These are phyloP conservation scores for Saccharomycopsis babjevae DNA, from an alignment of 805 yeast species.

Conservation along the genomic window DNA sequence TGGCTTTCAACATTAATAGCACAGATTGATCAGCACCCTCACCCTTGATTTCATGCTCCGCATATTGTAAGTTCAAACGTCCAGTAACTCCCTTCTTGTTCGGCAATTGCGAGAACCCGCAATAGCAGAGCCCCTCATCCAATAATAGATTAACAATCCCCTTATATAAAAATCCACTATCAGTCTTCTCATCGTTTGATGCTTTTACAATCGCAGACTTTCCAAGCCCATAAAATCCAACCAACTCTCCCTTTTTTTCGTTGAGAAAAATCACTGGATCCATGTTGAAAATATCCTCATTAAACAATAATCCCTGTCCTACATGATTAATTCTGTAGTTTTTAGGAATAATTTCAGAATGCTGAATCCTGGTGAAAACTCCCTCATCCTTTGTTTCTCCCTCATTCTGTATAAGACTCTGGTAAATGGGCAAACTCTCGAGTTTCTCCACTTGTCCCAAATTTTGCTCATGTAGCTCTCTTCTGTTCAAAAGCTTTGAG, in stretches of 20 bases:
- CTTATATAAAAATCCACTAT: slow-evolving; percentile 67
- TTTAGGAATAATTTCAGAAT: slow-evolving; percentile 41
- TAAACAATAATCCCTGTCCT: slow-evolving; percentile 61
- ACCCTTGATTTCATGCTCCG: slow-evolving; percentile 25
- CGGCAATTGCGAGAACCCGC: slow-evolving; percentile 80
- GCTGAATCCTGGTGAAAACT: neutral
- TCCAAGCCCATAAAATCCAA: slow-evolving; percentile 67
- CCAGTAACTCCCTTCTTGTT: slow-evolving; percentile 87
- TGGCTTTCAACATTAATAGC: slow-evolving; percentile 52
- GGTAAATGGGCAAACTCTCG: neutral
- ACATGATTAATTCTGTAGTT: slow-evolving; percentile 57
- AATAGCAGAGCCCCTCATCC: slow-evolving; percentile 77
- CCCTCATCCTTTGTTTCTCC: neutral
- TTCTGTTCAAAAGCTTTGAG: neutral
- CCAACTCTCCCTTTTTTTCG: slow-evolving; percentile 39
- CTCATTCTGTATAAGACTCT: neutral
- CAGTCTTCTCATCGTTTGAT: slow-evolving; percentile 17
- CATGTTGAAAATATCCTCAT: slow-evolving; percentile 55
- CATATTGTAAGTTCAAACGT: slow-evolving; percentile 51
- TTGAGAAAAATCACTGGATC: slow-evolving; percentile 65
- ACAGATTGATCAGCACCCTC: slow-evolving; percentile 32
- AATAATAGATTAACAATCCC: slow-evolving; percentile 42
- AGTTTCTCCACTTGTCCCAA: neutral
- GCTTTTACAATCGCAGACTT: neutral
- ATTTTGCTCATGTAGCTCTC: neutral